Conservation (phyloP, 306 rosid genomes). For the Senna tora region DNA sequence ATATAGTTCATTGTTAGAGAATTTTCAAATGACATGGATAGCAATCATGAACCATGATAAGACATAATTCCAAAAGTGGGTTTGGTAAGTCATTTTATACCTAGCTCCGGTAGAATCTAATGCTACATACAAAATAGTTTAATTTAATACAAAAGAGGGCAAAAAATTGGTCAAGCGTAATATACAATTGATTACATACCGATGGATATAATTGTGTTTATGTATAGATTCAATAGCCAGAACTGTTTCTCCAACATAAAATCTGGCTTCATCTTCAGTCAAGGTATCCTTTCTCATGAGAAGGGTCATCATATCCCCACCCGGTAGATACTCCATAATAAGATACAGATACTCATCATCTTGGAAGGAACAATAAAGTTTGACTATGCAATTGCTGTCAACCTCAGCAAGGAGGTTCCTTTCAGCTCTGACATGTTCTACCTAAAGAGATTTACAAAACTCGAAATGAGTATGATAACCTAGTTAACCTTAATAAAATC, state of each 20-base stretch:
- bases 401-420: conserved; percentile 99
- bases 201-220: conserved; percentile 90
- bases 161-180: conserved; percentile 1
- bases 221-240: conserved; percentile 96
- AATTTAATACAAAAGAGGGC: conserved; percentile 14
- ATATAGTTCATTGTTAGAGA: conserved; percentile 32
- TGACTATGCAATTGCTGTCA: conserved; percentile 96
- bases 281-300: conserved; percentile 97
- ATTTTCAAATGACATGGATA: conserved; percentile 32
- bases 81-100: conserved; percentile 26
- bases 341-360: conserved; percentile 93
- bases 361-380: conserved; percentile 93
- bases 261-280: conserved; percentile 93
- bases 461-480: conserved; percentile 28
- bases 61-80: conserved; percentile 6
- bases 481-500: conserved; percentile 31
- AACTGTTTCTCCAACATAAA: conserved; percentile 90
- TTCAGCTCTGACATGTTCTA: conserved; percentile 97
- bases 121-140: conserved; percentile 6
- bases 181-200: conserved; percentile 54
- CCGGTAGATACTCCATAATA: conserved; percentile 97
- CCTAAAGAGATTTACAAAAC: conserved; percentile 52
- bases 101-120: conserved; percentile 25
- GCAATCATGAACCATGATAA: conserved; percentile 30
- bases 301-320: conserved; percentile 99